phyloP scores from a whole-genome alignment of 2,329 filamentous ascomycete genomes.

The Xylariaceae sp. region DNA sequence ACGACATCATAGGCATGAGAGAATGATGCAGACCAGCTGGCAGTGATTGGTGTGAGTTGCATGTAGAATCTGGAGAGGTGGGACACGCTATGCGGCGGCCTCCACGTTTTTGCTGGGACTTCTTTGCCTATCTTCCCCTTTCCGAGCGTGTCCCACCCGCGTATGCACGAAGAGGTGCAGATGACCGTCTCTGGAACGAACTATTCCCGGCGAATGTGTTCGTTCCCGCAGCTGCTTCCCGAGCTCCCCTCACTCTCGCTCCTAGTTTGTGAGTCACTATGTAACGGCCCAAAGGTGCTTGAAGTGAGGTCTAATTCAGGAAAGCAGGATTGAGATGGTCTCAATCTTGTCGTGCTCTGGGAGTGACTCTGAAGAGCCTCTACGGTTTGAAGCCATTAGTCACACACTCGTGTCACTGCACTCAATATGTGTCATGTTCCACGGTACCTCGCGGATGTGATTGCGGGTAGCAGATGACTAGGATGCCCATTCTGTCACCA shows the following conservation, averaged over 20 bases:
- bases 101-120: constrained; percentile 29
- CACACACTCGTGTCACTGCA: too few relatives aligned
- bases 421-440: neutral
- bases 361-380: too few relatives aligned
- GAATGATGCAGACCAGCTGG: too few relatives aligned
- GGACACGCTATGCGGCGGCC: constrained; percentile 25
- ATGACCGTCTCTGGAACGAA: constrained; percentile 30
- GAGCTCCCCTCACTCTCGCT: neutral
- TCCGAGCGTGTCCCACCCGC: constrained; percentile 19
- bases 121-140: neutral
- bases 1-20: too few relatives aligned
- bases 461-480: constrained; percentile 2
- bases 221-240: constrained; percentile 6
- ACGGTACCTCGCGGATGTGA: constrained; percentile 14
- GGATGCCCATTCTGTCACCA: neutral
- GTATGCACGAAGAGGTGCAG: constrained; percentile 30
- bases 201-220: constrained; percentile 24
- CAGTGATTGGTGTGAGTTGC: too few relatives aligned
- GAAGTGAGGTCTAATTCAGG: neutral
- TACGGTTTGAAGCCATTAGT: too few relatives aligned
- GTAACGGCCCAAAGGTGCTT: neutral
- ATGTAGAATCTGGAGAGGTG: neutral
- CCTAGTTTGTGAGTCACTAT: neutral
- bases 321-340: too few relatives aligned
- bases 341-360: too few relatives aligned